Evolutionary conservation across 768 basidiomycete species (phyloP), one percentile per base, ranked within the genome.

Genomic region (Leccinum broughii): DNA sequence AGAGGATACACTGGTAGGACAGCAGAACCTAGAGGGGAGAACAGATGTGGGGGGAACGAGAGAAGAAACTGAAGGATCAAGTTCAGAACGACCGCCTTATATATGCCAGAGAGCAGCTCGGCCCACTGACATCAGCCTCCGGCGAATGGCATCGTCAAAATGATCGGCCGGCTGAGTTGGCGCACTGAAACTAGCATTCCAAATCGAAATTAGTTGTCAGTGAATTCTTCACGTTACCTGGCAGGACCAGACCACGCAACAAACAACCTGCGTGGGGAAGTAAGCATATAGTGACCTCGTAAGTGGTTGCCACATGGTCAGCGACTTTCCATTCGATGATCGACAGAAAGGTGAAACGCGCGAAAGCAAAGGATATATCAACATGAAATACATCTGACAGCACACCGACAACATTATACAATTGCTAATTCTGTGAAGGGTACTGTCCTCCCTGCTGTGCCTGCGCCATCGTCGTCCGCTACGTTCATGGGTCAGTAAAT

Each of bases 361-460:
- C 50, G 13, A 46, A 32, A 55, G 34, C 51, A 58, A 58, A 49
- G 41, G n/a, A 13, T 54, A 56, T 54, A 61, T 63, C 6, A n/a
- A 63, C 50, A 60, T 24, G 50, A 55, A 58, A 57, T 70, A 72
- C 63, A 61, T 58, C 48, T 2, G 35, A 62, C 57, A 51, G 58
- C 63, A 63, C 35, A 55, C 59, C 54, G 57, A 58, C 39, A 37
- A 55, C 46, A 60, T 66, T 66, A 54, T 66, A 70, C 10, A 20
- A 44, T 39, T 55, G 62, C 64, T 66, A 74, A 56, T 34, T 61
- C 60, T 76, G 69, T n/a, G 72, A 64, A 55, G 69, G 63, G 55
- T 70, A 74, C 58, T 76, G 73, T 57, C 64, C 70, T 60, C 65
- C 72, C 59, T 73, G 74, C 54, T 70, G 71, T 32, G 49, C 66